Conservation (phyloP, 139 green algal genomes). For the Coccomyxa sp. region DNA sequence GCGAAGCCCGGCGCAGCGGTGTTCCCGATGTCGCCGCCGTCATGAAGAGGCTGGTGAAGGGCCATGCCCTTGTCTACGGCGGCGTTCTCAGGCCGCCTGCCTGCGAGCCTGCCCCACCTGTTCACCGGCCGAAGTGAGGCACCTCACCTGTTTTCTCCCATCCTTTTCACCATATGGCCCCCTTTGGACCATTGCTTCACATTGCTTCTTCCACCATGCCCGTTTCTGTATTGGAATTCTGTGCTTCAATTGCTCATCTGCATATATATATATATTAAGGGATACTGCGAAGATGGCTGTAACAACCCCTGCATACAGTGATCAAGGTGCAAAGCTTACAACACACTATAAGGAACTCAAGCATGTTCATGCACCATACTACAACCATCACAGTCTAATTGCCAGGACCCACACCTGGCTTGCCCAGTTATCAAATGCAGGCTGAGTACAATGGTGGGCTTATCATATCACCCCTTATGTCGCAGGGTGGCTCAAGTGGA, state of each 20-base stretch:
- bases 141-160: background rate
- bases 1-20: background rate
- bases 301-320: background rate
- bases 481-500: background rate
- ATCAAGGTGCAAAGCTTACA: background rate
- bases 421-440: background rate
- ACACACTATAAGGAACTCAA: background rate
- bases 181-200: background rate
- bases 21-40: background rate
- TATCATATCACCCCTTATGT: background rate
- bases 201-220: background rate
- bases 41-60: background rate
- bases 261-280: background rate
- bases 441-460: background rate
- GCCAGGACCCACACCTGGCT: background rate
- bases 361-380: background rate
- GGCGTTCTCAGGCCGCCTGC: background rate
- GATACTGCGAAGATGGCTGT: background rate
- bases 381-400: background rate
- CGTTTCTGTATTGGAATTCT: background rate
- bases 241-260: background rate
- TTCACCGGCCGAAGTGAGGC: background rate
- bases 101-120: background rate
- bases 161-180: background rate
- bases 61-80: background rate